Percentiles rank a stretch among this genome's conserved stretches.
phyloP scores from a whole-genome alignment of 2,329 filamentous ascomycete genomes.

The Emericellopsis atlantica region DNA sequence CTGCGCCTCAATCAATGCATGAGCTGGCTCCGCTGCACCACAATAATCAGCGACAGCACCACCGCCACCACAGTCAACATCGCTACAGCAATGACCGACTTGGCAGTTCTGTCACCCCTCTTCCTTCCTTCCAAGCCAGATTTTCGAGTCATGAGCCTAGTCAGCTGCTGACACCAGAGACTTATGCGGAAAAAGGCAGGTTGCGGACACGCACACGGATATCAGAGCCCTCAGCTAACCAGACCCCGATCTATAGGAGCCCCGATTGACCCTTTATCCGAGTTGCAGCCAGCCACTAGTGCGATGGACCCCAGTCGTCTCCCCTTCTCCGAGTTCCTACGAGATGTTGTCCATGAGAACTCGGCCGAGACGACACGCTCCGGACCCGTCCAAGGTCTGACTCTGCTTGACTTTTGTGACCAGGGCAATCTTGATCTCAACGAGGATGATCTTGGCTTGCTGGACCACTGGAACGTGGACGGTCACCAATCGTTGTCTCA shows the following conservation, averaged over 20 bases:
- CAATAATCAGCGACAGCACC: not conserved
- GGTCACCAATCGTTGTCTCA: conserved; percentile 8
- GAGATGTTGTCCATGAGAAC: conserved; percentile 36
- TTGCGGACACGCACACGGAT: not conserved
- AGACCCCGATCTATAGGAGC: not conserved
- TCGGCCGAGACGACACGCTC: conserved; percentile 20
- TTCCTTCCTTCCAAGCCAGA: not conserved
- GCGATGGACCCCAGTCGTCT: conserved; percentile 18
- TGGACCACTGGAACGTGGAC: conserved; percentile 36
- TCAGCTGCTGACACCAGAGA: conserved; percentile 21
- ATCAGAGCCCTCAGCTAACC: conserved; percentile 1
- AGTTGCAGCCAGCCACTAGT: conserved; percentile 7
- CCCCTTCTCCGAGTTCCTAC: conserved; percentile 37
- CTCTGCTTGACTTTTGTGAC: conserved; percentile 36
- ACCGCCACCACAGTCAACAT: not conserved
- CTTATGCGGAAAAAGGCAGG: conserved; percentile 15
- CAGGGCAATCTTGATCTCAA: conserved; percentile 36
- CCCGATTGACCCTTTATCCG: not conserved
- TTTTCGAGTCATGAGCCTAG: conserved; percentile 13
- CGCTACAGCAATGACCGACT: too few species aligned
- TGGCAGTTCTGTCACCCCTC: not conserved
- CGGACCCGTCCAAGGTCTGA: conserved; percentile 19
- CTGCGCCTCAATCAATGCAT: conserved; percentile 3
- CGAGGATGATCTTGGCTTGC: conserved; percentile 36
- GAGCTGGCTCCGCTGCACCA: conserved; percentile 15